Evolutionary conservation across 1,284 basidiomycete genomes (phyloP), one percentile per base, ranked within the genome.

Genomic region (Ustilago esculenta): DNA sequence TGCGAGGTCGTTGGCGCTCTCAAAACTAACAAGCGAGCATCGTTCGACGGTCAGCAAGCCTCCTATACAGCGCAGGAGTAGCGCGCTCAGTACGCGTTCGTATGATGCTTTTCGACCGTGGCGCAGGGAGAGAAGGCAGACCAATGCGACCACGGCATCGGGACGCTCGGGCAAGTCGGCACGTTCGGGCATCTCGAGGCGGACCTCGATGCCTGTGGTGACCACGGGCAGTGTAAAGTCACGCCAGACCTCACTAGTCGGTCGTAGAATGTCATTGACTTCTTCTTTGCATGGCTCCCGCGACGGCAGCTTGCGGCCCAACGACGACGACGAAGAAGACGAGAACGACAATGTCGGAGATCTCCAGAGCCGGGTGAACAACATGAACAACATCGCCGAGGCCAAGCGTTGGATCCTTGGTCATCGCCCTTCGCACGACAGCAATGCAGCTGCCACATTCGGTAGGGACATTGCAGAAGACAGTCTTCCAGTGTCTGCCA

Each of bases 391-490:
- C 30, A 45, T 57, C 21, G 30, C 40, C 5, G 55, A 64, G 21
- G 60, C 60, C 11, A 64, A 53, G 39, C 42, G 36, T 6, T 52
- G 54, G 54, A 64, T 64, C 11, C 39, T 63, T 1, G 24, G 23
- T 3, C 37, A 40, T 18, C 42, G 48, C 24, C 27, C 36, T n/a
- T 20, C 25, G 15, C 8, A 42, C 10, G 47, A 48, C 3, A 17
- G 17, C 33, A 44, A 35, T 15, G 33, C 29, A 7, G 37, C 33
- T 1, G 24, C 35, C 2, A 37, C 17, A 0, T 25, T 37, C 23
- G 49, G 44, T 1, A 43, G 50, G n/a, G 59, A 63, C n/a, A 27
- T 49, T 18, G 24, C 41, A 10, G 52, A 47, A 18, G 59, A 63
- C 6, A 27, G 46, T 12, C 49, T 48, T 23, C 27, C 52, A 4